Evolutionary conservation across 2,329 filamentous ascomycete genomes (phyloP), one percentile per base, ranked within the genome.

Genomic region (Colletotrichum echinochloae): DNA sequence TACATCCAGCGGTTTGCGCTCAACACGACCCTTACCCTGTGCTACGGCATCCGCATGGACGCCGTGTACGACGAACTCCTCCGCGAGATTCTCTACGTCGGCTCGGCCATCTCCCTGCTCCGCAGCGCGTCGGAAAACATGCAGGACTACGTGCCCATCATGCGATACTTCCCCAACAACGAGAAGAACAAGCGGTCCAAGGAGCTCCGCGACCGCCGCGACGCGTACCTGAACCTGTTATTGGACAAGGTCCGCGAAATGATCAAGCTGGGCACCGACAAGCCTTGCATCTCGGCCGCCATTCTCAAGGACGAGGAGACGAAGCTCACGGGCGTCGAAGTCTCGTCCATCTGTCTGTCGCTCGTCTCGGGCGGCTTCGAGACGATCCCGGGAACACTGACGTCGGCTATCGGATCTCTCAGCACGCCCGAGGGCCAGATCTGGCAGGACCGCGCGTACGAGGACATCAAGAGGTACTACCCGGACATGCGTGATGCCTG

Each of bases 291-390:
- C 66, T 81, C 81, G 37, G 83, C 80, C 5, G 80, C 79, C 46
- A 91, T 94, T 57, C 80, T 93, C 39, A 92, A 79, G 57, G 76
- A 82, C 41, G 82, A 83, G 2, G 82, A 86, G 48, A 84, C 77
- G 5, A 77, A 79, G 71, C 75, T 86, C 1, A 83, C 79, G 44
- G 78, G 80, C 26, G 91, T 88, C 16, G 93, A 95, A 79, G 86
- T 95, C 60, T 94, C 92, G 79, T 93, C 91, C 3, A 94, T 96
- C 74, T 94, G 93, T 77, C 81, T 96, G 30, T 94, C 92, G 30
- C 94, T 95, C 88, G 91, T 95, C 0, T 92, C 91, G 1, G 93
- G 92, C 0, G 93, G 93, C 23, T 87, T 95, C 20, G 93, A 96
- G 77, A 96, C 93, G 0, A 91, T 96, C 1, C 92, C 93, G 0